These are phyloP conservation scores for Quercus gilva DNA, from an alignment of 306 rosid species.

Conservation along the genomic window DNA sequence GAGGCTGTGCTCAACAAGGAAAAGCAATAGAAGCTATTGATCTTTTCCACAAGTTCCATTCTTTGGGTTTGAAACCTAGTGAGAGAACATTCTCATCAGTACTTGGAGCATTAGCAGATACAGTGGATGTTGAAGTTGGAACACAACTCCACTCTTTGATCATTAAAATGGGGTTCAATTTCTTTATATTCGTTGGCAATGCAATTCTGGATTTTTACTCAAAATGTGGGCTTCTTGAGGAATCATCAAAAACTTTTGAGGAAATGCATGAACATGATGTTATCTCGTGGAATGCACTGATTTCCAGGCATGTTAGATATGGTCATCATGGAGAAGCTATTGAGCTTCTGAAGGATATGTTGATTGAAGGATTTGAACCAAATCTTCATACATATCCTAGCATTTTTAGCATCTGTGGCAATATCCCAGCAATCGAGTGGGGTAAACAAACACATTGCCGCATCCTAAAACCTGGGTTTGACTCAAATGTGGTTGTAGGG, in stretches of 20 bases:
- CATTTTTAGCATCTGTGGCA: background rate
- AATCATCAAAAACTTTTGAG: no score
- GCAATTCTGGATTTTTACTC: background rate
- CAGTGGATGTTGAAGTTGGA: conserved; percentile 5
- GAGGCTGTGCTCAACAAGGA: conserved; percentile 4
- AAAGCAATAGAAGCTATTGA: background rate
- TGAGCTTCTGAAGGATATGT: background rate
- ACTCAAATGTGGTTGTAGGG: conserved; percentile 40
- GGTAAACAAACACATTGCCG: conserved; percentile 45
- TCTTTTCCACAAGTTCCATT: conserved; percentile 8
- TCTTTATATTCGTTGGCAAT: background rate
- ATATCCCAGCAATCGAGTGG: background rate
- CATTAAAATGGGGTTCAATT: conserved; percentile 3
- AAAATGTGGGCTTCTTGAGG: no score
- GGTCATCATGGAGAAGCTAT: background rate
- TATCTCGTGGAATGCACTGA: no score
- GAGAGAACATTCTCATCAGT: conserved; percentile 3
- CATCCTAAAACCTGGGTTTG: conserved; percentile 38
- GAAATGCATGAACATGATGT: no score
- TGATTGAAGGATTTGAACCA: background rate
- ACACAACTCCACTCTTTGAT: background rate
- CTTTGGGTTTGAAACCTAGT: background rate
- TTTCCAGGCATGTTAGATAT: background rate
- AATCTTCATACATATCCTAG: no score
- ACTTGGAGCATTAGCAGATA: background rate